Evolutionary conservation across 441 rosid genomes (phyloP).

Genomic region (Biscutella laevigata): DNA sequence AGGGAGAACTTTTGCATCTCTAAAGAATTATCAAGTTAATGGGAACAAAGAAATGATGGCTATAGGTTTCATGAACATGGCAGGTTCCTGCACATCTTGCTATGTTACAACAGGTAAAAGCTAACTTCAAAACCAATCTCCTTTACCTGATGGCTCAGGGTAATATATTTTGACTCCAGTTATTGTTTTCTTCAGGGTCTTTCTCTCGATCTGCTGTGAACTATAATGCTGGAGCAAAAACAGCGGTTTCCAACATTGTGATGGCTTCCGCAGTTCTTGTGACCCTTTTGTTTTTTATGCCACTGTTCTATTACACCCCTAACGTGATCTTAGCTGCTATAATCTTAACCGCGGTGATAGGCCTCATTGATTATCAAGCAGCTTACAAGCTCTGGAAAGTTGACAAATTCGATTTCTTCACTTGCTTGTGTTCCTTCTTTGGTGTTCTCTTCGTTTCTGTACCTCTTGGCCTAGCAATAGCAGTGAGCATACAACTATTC

Average conservation of each 20-base stretch:
- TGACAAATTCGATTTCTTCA: conserved; percentile 85
- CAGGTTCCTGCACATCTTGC: conserved; percentile 87
- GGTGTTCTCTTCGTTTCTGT: conserved; percentile 93
- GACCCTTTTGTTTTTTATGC: conserved; percentile 88
- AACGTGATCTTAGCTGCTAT: conserved; percentile 75
- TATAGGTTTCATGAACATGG: conserved; percentile 90
- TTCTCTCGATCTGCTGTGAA: conserved; percentile 90
- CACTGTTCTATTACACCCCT: conserved; percentile 87
- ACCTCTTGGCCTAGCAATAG: conserved; percentile 77
- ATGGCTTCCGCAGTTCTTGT: conserved; percentile 79
- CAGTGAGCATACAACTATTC: conserved; percentile 38
- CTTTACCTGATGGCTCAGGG: not conserved
- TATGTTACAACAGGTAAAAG: conserved; percentile 74
- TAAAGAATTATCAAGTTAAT: conserved; percentile 82
- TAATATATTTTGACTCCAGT: conserved; percentile 2
- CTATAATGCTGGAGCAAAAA: conserved; percentile 89
- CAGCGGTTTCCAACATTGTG: conserved; percentile 73
- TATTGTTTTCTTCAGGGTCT: conserved; percentile 45
- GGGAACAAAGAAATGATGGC: conserved; percentile 99
- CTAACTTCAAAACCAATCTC: not conserved
- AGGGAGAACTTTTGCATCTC: conserved; percentile 88
- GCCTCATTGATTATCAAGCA: conserved; percentile 70
- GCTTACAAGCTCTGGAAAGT: conserved; percentile 73
- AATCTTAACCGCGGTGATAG: conserved; percentile 87
- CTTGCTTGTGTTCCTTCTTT: conserved; percentile 78